Base-by-base conservation (phyloP, 345 rosid genomes). In the Lagerstroemia speciosa region DNA sequence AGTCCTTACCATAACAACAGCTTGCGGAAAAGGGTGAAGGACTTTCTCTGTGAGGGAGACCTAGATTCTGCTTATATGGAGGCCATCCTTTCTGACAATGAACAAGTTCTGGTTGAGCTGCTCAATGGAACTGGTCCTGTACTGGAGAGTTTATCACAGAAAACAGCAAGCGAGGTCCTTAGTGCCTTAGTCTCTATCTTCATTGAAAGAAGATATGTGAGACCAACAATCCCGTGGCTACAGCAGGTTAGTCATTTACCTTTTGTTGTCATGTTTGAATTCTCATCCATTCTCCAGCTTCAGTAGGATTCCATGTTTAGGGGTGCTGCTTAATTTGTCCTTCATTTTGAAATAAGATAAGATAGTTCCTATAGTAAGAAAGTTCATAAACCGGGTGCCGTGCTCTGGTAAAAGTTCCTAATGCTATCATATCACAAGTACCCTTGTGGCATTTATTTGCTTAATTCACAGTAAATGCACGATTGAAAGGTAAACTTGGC, bases 81-180 rank as follows among this genome's bases (percentile, higher is more conserved):
- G 83, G 96, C 96, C 74, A 79, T 93, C 34, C 81, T 78, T 73
- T 82, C 81, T 43, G 83, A 86, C 48, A 79, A 89, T 72, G 97
- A 93, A 65, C 81, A 83, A 60, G 77, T 87, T 67, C 79, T 91
- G 29, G 65, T 91, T 36, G 94, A 93, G 82, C 93, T 93, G 75
- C 83, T 93, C 57, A 88, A 89, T 34, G 85, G 89, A 79, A 91
- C 98, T 14, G 97, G 96, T 62, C 98, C 97, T 22, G 90, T 87
- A 62, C 67, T 91, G 65, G 92, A 89, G 66, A 84, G 80, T 69
- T 68, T 93, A 71, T 91, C 96, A 31, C 74, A 81, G 45, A 78
- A 86, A 70, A 93, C 89, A 55, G 76, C 79, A 27, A 73, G 77
- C 65, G 91, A 93, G 69, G 72, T 93, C 76, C 90, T 93, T 24